Percentiles rank a stretch among this genome's conserved stretches.
phyloP scores from a whole-genome alignment of 2,329 filamentous ascomycete genomes.

The Diaporthe caulivora region DNA sequence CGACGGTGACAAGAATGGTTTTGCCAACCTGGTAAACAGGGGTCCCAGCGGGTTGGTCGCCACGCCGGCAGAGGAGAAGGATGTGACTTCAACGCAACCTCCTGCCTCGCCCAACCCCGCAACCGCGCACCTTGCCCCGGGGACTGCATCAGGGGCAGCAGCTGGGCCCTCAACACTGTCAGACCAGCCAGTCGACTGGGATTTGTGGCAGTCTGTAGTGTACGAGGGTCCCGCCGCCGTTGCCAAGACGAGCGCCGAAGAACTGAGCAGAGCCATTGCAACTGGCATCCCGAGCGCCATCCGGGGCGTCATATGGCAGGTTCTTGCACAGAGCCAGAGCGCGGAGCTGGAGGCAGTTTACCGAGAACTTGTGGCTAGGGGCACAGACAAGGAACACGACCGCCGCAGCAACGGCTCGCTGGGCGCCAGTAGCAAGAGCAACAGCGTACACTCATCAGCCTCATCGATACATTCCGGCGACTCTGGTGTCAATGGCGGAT shows the following conservation, averaged over 20 bases:
- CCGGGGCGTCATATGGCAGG: conserved; percentile 98
- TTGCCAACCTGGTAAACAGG: conserved; percentile 44
- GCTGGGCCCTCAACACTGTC: conserved; percentile 78
- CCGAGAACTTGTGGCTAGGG: conserved; percentile 81
- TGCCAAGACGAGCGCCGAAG: conserved; percentile 86
- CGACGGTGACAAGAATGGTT: conserved; percentile 58
- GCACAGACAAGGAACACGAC: conserved; percentile 83
- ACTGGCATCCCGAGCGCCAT: conserved; percentile 95
- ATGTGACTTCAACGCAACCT: conserved; percentile 45
- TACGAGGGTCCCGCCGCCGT: conserved; percentile 94
- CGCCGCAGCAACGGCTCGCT: conserved; percentile 66
- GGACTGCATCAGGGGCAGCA: conserved; percentile 85
- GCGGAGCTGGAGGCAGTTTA: conserved; percentile 91
- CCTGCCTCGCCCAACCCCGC: conserved; percentile 67
- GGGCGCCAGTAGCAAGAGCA: conserved; percentile 66
- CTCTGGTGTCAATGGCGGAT: conserved; percentile 71
- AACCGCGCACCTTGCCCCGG: conserved; percentile 82
- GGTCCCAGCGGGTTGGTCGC: conserved; percentile 37
- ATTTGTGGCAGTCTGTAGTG: conserved; percentile 96
- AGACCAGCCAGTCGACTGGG: conserved; percentile 93
- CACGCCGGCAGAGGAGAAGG: conserved; percentile 43
- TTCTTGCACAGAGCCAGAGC: conserved; percentile 94
- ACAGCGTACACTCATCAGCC: conserved; percentile 78
- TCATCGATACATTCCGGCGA: conserved; percentile 87
- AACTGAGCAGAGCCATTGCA: conserved; percentile 90